Evolutionary conservation across 768 basidiomycete genomes (phyloP), one percentile per base, ranked within the genome.

Genomic region (Psilocybe cyanescens): DNA sequence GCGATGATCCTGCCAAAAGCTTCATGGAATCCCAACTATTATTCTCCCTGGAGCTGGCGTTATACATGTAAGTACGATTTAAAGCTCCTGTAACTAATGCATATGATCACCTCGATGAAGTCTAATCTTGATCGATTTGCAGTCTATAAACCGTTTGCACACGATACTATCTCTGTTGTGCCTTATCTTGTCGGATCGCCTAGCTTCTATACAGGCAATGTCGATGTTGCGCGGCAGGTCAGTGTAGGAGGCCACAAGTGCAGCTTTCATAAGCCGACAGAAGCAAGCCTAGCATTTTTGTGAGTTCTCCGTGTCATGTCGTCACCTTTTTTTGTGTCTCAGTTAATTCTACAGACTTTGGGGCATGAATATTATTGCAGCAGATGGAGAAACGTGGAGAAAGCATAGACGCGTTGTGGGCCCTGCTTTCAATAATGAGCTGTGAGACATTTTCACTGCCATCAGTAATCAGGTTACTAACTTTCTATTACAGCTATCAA

Each of bases 171-270:
- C 8, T 78, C 80, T 1, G 60, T 81, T 8, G 74, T 81, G 0
- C 74, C 80, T 0, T 78, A 77, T 53, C 24, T 84, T 0, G 59
- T 65, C 0, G 82, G 82, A 0, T 57, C 60, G 4, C 71, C 80
- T 1, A 67, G 67, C 0, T 67, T 83, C 24, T 81, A 77, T 63
- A 81, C 80, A 2, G 73, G 78, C 14, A 83, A 82, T 58, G 60
- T 84, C 19, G 80, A 83, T 45, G 76, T 83, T 4, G 78, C 74
- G 9, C 75, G 81, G 6, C 83, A 83, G 68, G 74, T 83, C 16
- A 67, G 72, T 5, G 69, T 65, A 1, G 81, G 80, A 3, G 76
- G 76, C 1, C 74, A 76, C 35, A 79, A 76, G 52, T 72, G 73
- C 0, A 74, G 66, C 51, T 83, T 79, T 50, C 56, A 75, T 46